Evolutionary conservation across 108 stramenopile genomes (phyloP), one percentile per base, ranked within the genome.

Genomic region (Phaeodactylum tricornutum): DNA sequence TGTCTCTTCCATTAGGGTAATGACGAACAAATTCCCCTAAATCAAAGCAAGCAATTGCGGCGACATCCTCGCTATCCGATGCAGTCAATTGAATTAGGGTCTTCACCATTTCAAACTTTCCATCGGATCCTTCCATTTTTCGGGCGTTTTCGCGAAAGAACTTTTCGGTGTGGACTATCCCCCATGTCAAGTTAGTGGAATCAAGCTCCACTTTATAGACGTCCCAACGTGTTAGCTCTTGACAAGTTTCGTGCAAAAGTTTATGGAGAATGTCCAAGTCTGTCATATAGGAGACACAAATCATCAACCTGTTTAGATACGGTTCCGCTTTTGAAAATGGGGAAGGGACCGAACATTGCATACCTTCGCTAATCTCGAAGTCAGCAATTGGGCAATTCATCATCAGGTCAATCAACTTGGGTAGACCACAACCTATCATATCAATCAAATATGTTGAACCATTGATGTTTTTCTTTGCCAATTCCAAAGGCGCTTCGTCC

Each of bases 1-100:
- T 60, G 8, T 53, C 51, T 58, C 82, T 68, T 28, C 94, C 93
- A 57, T 89, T 93, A 16, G 96, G 93, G 62, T 94, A 96, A 47
- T 87, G 72, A 23, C 92, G 83, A 22, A 77, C 79, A 57, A 95
- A 95, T 55, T 94, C 95, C 2, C 95, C 96, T 19, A 97, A 60
- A 63, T 96, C 96, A 54, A 74, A 93, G 55, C 83, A 87, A 7
- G 93, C 93, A 48, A 96, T 85, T 21, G 93, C 79, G 1, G 84
- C 52, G 15, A 43, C 22, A 14, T 43, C 52, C 4, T 43, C 55
- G 17, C 21, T 30, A 31, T 29, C 46, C 1, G 26, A 47, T 11
- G 23, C n/a, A 3, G 47, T 35, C 5, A 93, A 54, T 14, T 53
- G 55, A 54, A 92, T 70, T 19, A 93, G 76, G 17, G 59, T 50